Percentiles rank a stretch among this genome's conserved stretches.
Conservation (phyloP, 169 alveolate genomes). For the Theileria luwenshuni region DNA sequence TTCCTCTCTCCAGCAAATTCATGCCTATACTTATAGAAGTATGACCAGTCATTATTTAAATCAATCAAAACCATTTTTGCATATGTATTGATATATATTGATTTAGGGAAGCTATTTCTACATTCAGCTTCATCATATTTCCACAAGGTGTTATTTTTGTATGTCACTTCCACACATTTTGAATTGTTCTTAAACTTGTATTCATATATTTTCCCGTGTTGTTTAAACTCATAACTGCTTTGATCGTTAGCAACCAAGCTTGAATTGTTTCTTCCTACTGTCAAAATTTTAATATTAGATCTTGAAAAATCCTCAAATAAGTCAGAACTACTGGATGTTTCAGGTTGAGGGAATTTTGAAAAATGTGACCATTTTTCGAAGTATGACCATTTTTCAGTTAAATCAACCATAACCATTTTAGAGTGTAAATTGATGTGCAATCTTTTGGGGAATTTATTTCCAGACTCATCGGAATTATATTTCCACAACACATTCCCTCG, state of each 20-base stretch:
- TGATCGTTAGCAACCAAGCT: not conserved
- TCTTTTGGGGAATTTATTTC: not conserved
- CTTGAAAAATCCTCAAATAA: not conserved
- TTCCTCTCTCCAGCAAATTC: not conserved
- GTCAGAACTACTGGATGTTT: not conserved
- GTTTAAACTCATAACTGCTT: not conserved
- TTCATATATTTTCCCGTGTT: not conserved
- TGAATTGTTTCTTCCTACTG: not conserved
- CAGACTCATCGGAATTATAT: not conserved
- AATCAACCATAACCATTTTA: not conserved
- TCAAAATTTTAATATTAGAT: slow-evolving; percentile 1
- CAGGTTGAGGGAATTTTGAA: not conserved
- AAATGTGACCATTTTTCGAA: not conserved
- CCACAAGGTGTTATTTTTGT: slow-evolving; percentile 10
- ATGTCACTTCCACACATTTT: slow-evolving; percentile 10
- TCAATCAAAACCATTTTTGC: slow-evolving; percentile 14
- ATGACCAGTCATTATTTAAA: slow-evolving; percentile 15
- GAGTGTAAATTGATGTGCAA: not conserved
- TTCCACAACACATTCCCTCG: not conserved
- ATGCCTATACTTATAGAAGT: slow-evolving; percentile 4
- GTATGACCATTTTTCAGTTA: slow-evolving; percentile 3
- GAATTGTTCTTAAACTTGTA: not conserved
- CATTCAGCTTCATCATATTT: not conserved
- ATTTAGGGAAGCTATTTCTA: slow-evolving; percentile 8
- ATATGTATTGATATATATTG: not conserved